phyloP scores from a whole-genome alignment of 2,329 filamentous ascomycete species.

The Diplodia intermedia region DNA sequence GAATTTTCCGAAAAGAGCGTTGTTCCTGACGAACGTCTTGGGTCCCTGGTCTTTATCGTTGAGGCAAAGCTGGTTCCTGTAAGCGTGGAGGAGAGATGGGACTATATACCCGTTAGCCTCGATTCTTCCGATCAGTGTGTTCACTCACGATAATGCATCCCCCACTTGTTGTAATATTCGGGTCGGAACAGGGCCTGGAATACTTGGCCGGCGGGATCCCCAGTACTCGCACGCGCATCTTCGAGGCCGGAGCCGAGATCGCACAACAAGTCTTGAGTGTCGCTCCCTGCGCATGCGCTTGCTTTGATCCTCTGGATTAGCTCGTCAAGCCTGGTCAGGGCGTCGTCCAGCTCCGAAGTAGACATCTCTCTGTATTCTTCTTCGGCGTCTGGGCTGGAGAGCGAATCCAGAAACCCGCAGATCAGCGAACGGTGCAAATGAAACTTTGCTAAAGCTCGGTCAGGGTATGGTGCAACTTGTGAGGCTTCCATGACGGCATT shows the following conservation, averaged over 20 bases:
- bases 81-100: conserved; percentile 62
- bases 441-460: conserved; percentile 44
- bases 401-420: conserved; percentile 57
- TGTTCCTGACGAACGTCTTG: conserved; percentile 59
- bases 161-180: conserved; percentile 60
- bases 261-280: conserved; percentile 57
- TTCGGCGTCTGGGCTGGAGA: conserved; percentile 51
- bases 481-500: background rate
- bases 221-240: background rate
- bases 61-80: conserved; percentile 65
- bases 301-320: conserved; percentile 32
- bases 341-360: conserved; percentile 37
- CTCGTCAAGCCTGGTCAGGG: conserved; percentile 42
- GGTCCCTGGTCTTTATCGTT: conserved; percentile 68
- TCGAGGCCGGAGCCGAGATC: conserved; percentile 53
- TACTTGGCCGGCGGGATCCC: conserved; percentile 58
- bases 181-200: conserved; percentile 54
- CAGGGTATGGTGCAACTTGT: background rate
- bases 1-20: conserved; percentile 59
- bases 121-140: background rate
- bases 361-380: conserved; percentile 28
- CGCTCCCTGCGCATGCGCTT: conserved; percentile 45
- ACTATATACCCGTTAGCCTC: conserved; percentile 39
- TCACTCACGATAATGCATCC: conserved; percentile 57
- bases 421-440: conserved; percentile 60